These are phyloP conservation scores for Alternaria angustiovoidea DNA, from an alignment of 2,329 filamentous ascomycete genomes.

Conservation along the genomic window DNA sequence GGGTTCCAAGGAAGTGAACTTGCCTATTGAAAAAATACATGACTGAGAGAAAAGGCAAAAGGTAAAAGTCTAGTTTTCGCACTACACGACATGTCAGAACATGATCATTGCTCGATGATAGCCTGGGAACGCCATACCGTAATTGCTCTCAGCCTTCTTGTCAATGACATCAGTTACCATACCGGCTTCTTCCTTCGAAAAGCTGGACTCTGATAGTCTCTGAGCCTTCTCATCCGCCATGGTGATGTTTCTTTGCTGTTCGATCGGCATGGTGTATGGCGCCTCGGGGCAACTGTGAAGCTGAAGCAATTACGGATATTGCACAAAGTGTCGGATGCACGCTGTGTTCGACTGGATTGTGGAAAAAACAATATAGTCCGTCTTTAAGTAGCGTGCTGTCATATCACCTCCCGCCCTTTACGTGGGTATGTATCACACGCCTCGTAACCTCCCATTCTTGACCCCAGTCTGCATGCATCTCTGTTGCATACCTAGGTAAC, in stretches of 20 bases:
- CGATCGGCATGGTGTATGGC: background rate
- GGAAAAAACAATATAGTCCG: background rate
- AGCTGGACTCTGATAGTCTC: background rate
- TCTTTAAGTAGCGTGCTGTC: background rate
- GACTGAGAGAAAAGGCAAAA: background rate
- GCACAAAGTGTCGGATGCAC: background rate
- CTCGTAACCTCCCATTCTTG: background rate
- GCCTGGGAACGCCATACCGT: background rate
- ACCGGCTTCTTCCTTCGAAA: background rate
- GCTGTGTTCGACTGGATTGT: background rate
- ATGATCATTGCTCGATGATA: background rate
- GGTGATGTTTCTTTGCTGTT: background rate
- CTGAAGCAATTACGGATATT: background rate
- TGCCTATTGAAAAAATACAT: constrained; percentile 3
- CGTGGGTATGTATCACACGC: background rate
- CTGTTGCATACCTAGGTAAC: background rate
- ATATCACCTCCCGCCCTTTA: background rate
- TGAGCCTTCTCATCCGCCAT: background rate
- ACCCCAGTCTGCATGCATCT: background rate
- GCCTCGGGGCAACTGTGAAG: background rate
- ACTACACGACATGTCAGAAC: background rate
- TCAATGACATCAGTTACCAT: background rate
- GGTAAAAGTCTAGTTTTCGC: background rate
- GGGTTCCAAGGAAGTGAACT: background rate
- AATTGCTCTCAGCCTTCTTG: background rate